A percentile compares a stretch with the other conserved stretches of the same genome.
Evolutionary conservation across 2,329 filamentous ascomycete genomes (phyloP).

Genomic region (Arthrobotrys iridis): DNA sequence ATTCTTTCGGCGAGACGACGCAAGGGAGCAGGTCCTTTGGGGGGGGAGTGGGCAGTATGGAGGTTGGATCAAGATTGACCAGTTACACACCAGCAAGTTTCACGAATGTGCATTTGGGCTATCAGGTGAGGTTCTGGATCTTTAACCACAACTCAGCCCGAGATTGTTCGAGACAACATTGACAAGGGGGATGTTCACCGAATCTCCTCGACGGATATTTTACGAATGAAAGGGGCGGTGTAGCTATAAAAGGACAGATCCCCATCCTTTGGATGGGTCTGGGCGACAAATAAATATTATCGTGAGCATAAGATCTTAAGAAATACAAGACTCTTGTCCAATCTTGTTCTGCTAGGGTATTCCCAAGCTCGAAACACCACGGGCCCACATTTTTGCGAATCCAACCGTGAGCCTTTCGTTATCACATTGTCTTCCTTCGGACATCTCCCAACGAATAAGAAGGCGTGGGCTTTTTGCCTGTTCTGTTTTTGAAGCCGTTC

Average conservation of each 20-base stretch:
- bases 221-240: slow-evolving; percentile 40
- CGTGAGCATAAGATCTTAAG: slow-evolving; percentile 48
- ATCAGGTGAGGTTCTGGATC: slow-evolving; percentile 50
- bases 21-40: slow-evolving; percentile 19
- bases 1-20: slow-evolving; percentile 45
- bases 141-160: slow-evolving; percentile 49
- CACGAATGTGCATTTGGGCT: slow-evolving; percentile 44
- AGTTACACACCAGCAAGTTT: slow-evolving; percentile 54
- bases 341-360: slow-evolving; percentile 52
- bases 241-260: slow-evolving; percentile 50
- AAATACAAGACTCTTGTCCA: slow-evolving; percentile 52
- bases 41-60: neutral
- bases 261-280: slow-evolving; percentile 29
- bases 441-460: slow-evolving; percentile 44
- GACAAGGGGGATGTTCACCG: slow-evolving; percentile 48
- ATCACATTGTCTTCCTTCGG: slow-evolving; percentile 50
- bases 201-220: slow-evolving; percentile 44
- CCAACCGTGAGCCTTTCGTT: slow-evolving; percentile 42
- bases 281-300: slow-evolving; percentile 21
- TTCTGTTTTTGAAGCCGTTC: slow-evolving; percentile 16
- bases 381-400: slow-evolving; percentile 48
- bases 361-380: slow-evolving; percentile 48
- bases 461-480: slow-evolving; percentile 11
- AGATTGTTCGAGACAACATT: slow-evolving; percentile 40
- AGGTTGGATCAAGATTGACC: slow-evolving; percentile 31